Percentiles rank a stretch among this genome's conserved stretches.
These are phyloP conservation scores for Nigrograna mackinnonii DNA, from an alignment of 2,329 filamentous ascomycete genomes.

Conservation along the genomic window DNA sequence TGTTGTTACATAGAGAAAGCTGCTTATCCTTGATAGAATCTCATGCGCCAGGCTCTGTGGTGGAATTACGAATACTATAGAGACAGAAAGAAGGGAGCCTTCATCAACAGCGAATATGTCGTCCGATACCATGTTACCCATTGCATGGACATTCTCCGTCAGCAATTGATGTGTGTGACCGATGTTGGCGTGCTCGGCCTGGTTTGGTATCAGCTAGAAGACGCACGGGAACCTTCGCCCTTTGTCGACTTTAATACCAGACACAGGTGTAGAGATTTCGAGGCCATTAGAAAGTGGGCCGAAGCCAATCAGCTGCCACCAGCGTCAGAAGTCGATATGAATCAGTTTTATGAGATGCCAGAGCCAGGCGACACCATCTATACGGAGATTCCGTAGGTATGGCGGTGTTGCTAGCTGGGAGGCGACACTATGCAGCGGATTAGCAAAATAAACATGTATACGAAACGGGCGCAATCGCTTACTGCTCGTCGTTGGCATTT, in stretches of 20 bases:
- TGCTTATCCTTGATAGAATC: slow-evolving; percentile 49
- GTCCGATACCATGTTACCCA: slow-evolving; percentile 61
- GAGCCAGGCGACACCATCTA: slow-evolving; percentile 33
- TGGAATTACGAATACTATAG: slow-evolving; percentile 65
- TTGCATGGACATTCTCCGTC: slow-evolving; percentile 64
- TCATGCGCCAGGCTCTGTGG: slow-evolving; percentile 61
- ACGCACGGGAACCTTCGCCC: slow-evolving; percentile 49
- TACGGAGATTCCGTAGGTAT: slow-evolving; percentile 26
- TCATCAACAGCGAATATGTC: slow-evolving; percentile 59
- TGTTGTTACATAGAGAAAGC: slow-evolving; percentile 1
- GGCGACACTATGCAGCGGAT: not conserved
- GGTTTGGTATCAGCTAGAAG: slow-evolving; percentile 57
- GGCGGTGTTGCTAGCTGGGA: not conserved
- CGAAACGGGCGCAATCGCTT: no score
- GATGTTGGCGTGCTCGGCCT: slow-evolving; percentile 65
- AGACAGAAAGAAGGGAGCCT: slow-evolving; percentile 53
- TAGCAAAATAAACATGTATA: no score
- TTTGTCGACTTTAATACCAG: slow-evolving; percentile 67
- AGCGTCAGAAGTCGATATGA: slow-evolving; percentile 41
- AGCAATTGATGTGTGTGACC: slow-evolving; percentile 66
- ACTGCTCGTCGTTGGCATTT: no score
- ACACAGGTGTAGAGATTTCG: slow-evolving; percentile 63
- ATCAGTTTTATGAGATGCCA: slow-evolving; percentile 48
- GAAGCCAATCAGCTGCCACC: slow-evolving; percentile 54
- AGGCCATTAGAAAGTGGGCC: slow-evolving; percentile 58